Evolutionary conservation across 352 stramenopile genomes (phyloP), one percentile per base, ranked within the genome.

Genomic region (Globisporangium ultimum): DNA sequence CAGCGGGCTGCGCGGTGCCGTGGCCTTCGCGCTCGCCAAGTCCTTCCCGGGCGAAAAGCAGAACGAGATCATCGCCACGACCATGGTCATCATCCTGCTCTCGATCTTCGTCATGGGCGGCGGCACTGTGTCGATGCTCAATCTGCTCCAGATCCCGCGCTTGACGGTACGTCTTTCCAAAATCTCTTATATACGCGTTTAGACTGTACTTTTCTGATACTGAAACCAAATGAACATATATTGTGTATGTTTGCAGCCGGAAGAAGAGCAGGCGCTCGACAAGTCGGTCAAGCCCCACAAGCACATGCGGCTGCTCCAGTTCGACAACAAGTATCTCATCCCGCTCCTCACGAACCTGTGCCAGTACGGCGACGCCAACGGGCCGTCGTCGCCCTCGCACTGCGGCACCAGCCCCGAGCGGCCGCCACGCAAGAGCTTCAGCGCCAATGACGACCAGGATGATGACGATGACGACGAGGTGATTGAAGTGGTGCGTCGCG

Each of bases 71-170:
- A 83, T 91, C 38, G 79, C 87, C 46, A 96, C 88, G 15, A 96
- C 93, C 36, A 96, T 97, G 79, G 74, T 93, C 20, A 88, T 98
- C 61, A 87, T 98, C 52, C 61, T 98, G 18, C 66, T 97, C 18
- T 96, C 92, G 22, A 93, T 97, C 53, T 97, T 97, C 63, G 47
- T 96, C 52, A 85, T 97, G 71, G 95, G 91, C 20, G 85, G 89
- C 32, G 85, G 89, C 50, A 98, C 92, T 5, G 89, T 97, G 58
- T 77, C 79, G 20, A 88, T 93, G 58, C 76, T 98, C 47, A 85
- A 93, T 61, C 77, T 74, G 47, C 76, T 97, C 36, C 62, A 89
- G 28, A 98, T 98, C 63, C 81, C 84, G 28, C 78, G 82, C 28
- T 68, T 93, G 60, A 91, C 80, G 52, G 86, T 92, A 63, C 59